Percentiles rank a stretch among this genome's conserved stretches.
Evolutionary conservation across 2,329 filamentous ascomycete genomes (phyloP).

Genomic region (Penicillium sp.): DNA sequence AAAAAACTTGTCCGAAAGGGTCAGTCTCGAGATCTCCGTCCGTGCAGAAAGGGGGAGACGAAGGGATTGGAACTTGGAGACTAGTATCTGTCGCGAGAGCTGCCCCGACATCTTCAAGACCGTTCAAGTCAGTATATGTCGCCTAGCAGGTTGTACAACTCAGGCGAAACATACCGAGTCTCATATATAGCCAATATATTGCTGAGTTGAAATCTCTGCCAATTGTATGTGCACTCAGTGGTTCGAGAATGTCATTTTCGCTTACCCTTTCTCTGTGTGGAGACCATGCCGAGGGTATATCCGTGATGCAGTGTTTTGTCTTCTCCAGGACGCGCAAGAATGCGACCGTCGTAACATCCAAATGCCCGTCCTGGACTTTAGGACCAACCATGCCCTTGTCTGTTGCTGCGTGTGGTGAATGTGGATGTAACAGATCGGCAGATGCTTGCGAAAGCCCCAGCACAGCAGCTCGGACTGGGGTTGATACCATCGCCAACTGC

Average conservation of each 20-base stretch:
- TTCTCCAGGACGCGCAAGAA: conserved; percentile 21
- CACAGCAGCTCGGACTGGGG: conserved; percentile 20
- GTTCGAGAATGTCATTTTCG: conserved; percentile 13
- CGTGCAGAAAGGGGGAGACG: conserved; percentile 15
- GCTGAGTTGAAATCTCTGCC: conserved; percentile 25
- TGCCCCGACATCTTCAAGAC: conserved; percentile 24
- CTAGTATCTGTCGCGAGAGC: conserved; percentile 28
- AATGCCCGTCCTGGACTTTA: background rate
- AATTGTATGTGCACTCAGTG: conserved; percentile 17
- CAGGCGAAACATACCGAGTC: conserved; percentile 27
- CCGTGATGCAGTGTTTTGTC: conserved; percentile 15
- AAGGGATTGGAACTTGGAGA: conserved; percentile 20
- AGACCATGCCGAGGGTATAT: conserved; percentile 22
- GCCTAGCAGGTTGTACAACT: no score
- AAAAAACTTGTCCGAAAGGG: conserved; percentile 22
- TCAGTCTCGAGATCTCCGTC: conserved; percentile 13
- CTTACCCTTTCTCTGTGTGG: background rate
- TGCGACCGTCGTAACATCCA: conserved; percentile 14
- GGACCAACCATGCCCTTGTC: background rate
- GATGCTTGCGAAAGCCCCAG: conserved; percentile 26
- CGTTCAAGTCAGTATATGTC: background rate
- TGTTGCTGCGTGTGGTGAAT: background rate
- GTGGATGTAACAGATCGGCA: conserved; percentile 10
- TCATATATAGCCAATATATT: conserved; percentile 33
- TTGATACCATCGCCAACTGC: conserved; percentile 27